Base-by-base conservation (phyloP, 352 stramenopile genomes). In the Phytophthora pinifolia region DNA sequence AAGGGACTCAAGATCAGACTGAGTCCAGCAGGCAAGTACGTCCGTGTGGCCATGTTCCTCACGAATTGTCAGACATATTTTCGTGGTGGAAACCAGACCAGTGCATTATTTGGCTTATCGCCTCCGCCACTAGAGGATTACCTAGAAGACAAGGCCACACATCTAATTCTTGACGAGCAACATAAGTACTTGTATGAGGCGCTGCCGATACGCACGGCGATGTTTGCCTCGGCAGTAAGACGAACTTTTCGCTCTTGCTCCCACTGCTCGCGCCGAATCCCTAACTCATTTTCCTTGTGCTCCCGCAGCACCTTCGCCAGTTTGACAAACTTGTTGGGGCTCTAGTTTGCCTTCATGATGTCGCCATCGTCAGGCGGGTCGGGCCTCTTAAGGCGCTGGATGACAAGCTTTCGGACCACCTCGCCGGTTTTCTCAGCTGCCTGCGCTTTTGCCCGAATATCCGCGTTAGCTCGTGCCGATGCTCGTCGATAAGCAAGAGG, bases 261-360 rank as follows among this genome's bases (percentile, higher is more conserved):
- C 39, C 39, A 46, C 22, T 46, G 20, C 39, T 46, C 39, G 20
- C 25, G 18, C 20, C 39, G 39, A 46, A 46, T 8, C 18, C 34
- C 39, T 20, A 46, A 33, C 39, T 46, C 39, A 3, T 33, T 46
- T 13, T 46, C 39, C 25, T 46, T 34, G 39, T 46, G 39, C 9
- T 46, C 37, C 2, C 18, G 15, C 4, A 44, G 39, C 39, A 46
- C 39, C 39, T 46, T 20, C 15, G 9, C 37, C 4, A n/a, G n/a
- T n/a, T n/a, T n/a, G n/a, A n/a, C n/a, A n/a, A n/a, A n/a, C n/a
- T n/a, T n/a, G n/a, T n/a, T n/a, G n/a, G n/a, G n/a, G n/a, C n/a
- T n/a, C n/a, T n/a, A n/a, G n/a, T n/a, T n/a, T n/a, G n/a, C n/a
- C n/a, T n/a, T n/a, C n/a, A n/a, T n/a, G n/a, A n/a, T n/a, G n/a